Percentiles rank a stretch among this genome's conserved stretches.
phyloP scores from a whole-genome alignment of 768 basidiomycete species.

The Amanita jacksonii region DNA sequence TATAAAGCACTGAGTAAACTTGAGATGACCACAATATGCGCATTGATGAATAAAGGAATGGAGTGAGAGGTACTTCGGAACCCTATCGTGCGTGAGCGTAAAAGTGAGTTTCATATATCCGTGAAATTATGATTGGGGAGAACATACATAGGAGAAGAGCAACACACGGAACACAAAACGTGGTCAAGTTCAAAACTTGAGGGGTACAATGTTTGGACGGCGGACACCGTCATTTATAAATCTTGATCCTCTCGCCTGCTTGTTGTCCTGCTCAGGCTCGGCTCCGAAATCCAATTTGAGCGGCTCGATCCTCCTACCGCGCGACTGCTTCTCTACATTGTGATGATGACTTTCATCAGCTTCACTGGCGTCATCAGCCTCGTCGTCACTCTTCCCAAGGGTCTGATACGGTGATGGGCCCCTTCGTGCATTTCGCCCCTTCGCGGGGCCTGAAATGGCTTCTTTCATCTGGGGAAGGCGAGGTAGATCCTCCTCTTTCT shows the following conservation, averaged over 20 bases:
- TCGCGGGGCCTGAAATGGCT: neutral
- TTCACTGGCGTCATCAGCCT: neutral
- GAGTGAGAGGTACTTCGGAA: too few relatives aligned
- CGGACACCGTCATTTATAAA: neutral
- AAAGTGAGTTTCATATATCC: too few relatives aligned
- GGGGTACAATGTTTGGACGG: neutral
- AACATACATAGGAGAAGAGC: too few relatives aligned
- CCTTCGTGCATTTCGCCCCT: neutral
- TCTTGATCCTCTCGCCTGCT: neutral
- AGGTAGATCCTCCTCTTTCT: neutral
- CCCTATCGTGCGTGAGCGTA: too few relatives aligned
- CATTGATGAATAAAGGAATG: too few relatives aligned
- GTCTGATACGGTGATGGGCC: neutral
- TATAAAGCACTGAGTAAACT: neutral
- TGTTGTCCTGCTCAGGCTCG: neutral
- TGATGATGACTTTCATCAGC: neutral
- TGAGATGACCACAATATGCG: too few relatives aligned
- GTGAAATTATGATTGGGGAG: too few relatives aligned
- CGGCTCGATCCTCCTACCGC: slow-evolving; percentile 1
- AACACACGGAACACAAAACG: too few relatives aligned
- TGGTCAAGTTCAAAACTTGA: neutral
- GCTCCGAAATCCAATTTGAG: slow-evolving; percentile 5
- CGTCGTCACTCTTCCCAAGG: slow-evolving; percentile 5
- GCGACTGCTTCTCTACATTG: too few relatives aligned
- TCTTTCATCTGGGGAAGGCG: neutral